A percentile compares a stretch with the other conserved stretches of the same genome.
phyloP scores from a whole-genome alignment of 345 rosid species.

The Citrus glauca region DNA sequence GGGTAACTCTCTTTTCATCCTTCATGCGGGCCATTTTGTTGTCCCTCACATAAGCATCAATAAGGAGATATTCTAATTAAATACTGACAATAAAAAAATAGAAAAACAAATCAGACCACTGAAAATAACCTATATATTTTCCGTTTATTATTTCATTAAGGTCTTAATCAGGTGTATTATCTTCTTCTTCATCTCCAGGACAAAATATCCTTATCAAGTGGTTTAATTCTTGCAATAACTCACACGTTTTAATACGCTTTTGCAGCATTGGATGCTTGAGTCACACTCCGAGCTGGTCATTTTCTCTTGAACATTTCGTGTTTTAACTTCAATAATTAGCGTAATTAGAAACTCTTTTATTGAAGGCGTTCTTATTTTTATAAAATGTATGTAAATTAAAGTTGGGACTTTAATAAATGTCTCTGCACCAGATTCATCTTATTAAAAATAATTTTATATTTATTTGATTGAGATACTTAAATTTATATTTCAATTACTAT shows the following conservation, averaged over 20 bases:
- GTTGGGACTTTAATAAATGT: no score
- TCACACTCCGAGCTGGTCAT: not conserved
- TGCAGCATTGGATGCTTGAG: not conserved
- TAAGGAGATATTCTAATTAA: no score
- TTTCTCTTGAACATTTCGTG: not conserved
- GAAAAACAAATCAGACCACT: no score
- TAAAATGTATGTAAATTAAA: no score
- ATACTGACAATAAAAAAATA: no score
- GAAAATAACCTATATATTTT: no score
- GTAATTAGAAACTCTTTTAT: not conserved
- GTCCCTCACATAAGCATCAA: no score
- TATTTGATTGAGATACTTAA: no score
- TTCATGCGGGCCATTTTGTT: conserved; percentile 1
- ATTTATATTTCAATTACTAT: no score
- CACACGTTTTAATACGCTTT: not conserved
- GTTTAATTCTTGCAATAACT: not conserved
- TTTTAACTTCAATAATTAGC: not conserved
- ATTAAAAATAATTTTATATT: no score
- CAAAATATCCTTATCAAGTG: not conserved
- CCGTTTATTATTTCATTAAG: no score
- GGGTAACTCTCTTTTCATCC: not conserved
- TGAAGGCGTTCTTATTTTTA: not conserved
- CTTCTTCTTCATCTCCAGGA: not conserved
- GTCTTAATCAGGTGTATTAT: not conserved
- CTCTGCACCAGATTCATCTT: no score